Evolutionary conservation across 768 basidiomycete genomes (phyloP).

Genomic region (Tylopilus sp.): DNA sequence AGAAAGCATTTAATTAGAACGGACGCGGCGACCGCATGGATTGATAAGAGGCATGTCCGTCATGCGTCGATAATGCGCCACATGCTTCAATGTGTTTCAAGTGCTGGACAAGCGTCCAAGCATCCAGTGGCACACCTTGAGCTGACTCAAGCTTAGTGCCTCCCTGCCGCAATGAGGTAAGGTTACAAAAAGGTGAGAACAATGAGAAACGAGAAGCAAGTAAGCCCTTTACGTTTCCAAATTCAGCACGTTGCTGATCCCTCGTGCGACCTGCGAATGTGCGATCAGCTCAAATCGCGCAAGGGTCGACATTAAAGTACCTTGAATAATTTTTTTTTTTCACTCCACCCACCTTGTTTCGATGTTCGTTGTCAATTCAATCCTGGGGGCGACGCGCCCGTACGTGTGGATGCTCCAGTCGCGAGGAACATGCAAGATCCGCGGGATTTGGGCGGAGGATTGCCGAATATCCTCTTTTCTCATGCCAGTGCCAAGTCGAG

Average conservation of each 20-base stretch:
- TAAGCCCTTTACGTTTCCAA: neutral
- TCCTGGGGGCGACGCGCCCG: neutral
- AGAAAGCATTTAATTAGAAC: neutral
- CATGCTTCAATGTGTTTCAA: neutral
- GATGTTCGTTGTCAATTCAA: neutral
- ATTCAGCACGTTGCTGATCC: neutral
- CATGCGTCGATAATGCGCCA: conserved; percentile 10
- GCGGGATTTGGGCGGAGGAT: neutral
- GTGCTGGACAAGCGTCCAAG: neutral
- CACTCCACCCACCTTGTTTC: conserved; percentile 2
- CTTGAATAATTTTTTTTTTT: neutral
- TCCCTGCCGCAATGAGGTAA: conserved; percentile 8
- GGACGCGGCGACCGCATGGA: neutral
- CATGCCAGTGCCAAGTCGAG: conserved; percentile 8
- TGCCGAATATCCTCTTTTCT: neutral
- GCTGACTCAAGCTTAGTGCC: neutral
- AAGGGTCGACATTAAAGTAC: neutral
- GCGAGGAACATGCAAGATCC: conserved; percentile 4
- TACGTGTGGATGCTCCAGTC: neutral
- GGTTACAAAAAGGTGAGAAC: too few species aligned
- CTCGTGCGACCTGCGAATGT: neutral
- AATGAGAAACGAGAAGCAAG: neutral
- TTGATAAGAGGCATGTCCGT: neutral
- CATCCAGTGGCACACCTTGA: too few species aligned
- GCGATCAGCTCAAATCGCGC: neutral